phyloP scores from a whole-genome alignment of 345 rosid genomes.

The Camelina hispida region DNA sequence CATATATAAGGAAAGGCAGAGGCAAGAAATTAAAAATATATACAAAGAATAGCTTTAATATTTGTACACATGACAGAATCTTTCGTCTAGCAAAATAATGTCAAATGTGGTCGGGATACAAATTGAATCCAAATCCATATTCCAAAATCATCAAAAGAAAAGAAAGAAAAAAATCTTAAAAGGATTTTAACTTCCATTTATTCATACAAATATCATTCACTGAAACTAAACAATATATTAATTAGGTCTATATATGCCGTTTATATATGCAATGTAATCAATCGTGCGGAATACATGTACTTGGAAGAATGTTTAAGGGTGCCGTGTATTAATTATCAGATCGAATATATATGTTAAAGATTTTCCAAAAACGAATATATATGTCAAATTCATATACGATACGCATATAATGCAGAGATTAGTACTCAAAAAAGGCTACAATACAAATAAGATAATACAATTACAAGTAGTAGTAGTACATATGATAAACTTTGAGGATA shows the following conservation, averaged over 20 bases:
- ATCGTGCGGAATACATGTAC: no score
- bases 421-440: background rate
- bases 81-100: conserved; percentile 34
- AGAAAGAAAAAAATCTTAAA: background rate
- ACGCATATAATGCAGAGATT: no score
- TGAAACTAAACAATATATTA: background rate
- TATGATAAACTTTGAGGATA: background rate
- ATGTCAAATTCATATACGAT: background rate
- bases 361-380: background rate
- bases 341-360: no score
- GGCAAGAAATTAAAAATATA: background rate
- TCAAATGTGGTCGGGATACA: conserved; percentile 87
- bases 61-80: conserved; percentile 35
- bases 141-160: conserved; percentile 38
- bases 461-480: no score
- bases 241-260: background rate
- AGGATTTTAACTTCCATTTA: background rate
- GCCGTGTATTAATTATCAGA: no score
- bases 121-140: conserved; percentile 55
- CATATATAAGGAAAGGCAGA: background rate
- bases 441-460: background rate
- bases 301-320: background rate
- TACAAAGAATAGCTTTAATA: conserved; percentile 33
- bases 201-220: no score
- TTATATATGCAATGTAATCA: background rate